Base-by-base conservation (phyloP, 1,284 basidiomycete genomes). In the Phlebopus sp. region DNA sequence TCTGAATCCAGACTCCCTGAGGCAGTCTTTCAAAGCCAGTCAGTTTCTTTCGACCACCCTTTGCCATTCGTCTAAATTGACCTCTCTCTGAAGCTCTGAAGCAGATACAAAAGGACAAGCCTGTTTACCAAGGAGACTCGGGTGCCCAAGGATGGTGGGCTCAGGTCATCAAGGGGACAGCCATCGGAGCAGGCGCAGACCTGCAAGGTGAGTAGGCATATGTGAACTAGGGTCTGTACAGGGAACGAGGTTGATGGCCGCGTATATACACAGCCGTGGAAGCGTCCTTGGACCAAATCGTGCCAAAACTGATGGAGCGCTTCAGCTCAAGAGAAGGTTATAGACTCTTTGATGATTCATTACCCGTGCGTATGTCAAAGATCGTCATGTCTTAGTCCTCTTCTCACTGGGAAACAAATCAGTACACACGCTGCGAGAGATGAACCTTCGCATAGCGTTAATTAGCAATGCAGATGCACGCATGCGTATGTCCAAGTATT, bases 321-420 rank as follows among this genome's bases (percentile, higher is more conserved):
- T 90, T 90, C 61, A 81, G 82, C 59, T 83, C 82, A 17, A 69
- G 69, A 45, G 76, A 87, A 62, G 89, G 86, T 2, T 90, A 90
- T 61, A 72, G 67, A 55, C 73, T 80, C 6, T 87, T 81, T 53
- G 77, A 80, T 25, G 88, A 90, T 60, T 69, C 77, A 3, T 62
- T 84, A 11, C 72, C 78, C 29, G 76, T 79, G 39, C 60, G 87
- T 88, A 64, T 54, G 81, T 73, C 34, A 31, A 37, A 25, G 32
- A 38, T 37, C 21, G 36, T 13, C 25, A 35, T 2, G 9, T 34
- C 21, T 15, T 35, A 25, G 15, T 25, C 15, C 44, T 52, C 9
- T 21, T 29, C 52, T 55, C 23, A 60, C 46, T 7, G 21, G 14
- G 21, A 21, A 37, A 35, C 6, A 19, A 29, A 3, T n/a, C 54